Evolutionary conservation across 2,329 filamentous ascomycete species (phyloP).

Genomic region (Pestalotiopsis sp.): DNA sequence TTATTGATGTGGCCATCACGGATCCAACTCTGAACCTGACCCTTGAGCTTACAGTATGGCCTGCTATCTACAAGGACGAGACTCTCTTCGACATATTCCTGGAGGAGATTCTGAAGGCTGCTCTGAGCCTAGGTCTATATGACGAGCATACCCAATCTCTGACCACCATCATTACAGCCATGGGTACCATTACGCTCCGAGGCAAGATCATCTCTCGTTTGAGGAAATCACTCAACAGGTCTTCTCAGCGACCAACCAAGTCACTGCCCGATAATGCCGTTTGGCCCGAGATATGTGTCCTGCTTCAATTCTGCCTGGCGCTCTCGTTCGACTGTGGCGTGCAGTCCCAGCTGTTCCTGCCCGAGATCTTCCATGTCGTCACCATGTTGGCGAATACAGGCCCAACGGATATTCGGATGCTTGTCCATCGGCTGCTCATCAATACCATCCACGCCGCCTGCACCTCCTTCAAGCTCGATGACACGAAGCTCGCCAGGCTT

Average conservation of each 20-base stretch:
- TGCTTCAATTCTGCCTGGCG: constrained; percentile 67
- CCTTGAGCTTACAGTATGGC: constrained; percentile 69
- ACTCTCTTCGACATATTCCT: constrained; percentile 67
- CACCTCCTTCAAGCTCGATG: constrained; percentile 66
- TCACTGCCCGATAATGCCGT: constrained; percentile 67
- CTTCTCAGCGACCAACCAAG: constrained; percentile 67
- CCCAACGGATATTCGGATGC: constrained; percentile 54
- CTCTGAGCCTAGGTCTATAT: constrained; percentile 57
- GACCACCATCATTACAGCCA: constrained; percentile 63
- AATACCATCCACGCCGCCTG: constrained; percentile 71
- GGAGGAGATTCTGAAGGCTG: constrained; percentile 68
- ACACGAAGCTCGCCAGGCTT: constrained; percentile 58
- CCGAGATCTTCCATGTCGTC: constrained; percentile 71
- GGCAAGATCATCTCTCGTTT: constrained; percentile 68
- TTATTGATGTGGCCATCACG: constrained; percentile 66
- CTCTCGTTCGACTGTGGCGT: constrained; percentile 70
- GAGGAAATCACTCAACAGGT: constrained; percentile 68
- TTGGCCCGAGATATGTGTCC: constrained; percentile 70
- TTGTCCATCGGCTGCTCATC: constrained; percentile 65
- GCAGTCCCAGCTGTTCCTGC: constrained; percentile 68
- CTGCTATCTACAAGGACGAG: constrained; percentile 65
- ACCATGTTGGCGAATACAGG: constrained; percentile 73
- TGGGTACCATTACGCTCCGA: constrained; percentile 66
- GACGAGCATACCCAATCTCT: constrained; percentile 63
- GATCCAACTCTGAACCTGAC: constrained; percentile 62